Conservation (phyloP, 257 asterid species). For the Lycium ferocissimum region DNA sequence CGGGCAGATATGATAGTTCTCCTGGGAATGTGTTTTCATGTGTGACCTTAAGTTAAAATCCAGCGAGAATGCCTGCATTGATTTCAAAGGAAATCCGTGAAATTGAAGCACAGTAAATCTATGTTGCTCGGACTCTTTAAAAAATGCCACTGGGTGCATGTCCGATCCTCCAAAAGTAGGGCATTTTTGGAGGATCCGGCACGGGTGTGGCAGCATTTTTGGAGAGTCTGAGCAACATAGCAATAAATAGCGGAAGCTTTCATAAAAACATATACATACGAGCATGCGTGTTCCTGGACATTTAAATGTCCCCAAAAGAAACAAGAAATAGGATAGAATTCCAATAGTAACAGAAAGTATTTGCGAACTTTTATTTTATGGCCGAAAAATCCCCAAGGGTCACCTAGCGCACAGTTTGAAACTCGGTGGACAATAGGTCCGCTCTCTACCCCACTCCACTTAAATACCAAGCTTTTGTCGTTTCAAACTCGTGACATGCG, state of each 20-base stretch:
- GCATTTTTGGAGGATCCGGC: too few relatives aligned
- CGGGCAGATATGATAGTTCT: conserved; percentile 95
- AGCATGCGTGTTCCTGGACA: conserved; percentile 7
- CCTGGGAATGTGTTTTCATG: conserved; percentile 99
- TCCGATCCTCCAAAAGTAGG: too few relatives aligned
- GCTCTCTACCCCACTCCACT: background rate
- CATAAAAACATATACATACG: background rate
- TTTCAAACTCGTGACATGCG: background rate
- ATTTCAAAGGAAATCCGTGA: background rate
- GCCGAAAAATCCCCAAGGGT: background rate
- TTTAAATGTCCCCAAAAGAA: background rate
- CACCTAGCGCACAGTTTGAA: background rate
- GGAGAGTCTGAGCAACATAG: too few relatives aligned
- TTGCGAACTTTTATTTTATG: conserved; percentile 5
- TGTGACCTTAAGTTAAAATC: conserved; percentile 98
- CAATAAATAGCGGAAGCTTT: background rate
- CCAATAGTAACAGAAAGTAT: conserved; percentile 8
- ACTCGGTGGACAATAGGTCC: background rate
- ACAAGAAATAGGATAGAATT: conserved; percentile 16
- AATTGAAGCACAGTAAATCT: conserved; percentile 13
- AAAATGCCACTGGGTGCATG: too few relatives aligned
- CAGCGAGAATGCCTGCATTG: conserved; percentile 88
- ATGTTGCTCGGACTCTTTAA: too few relatives aligned
- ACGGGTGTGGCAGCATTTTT: too few relatives aligned
- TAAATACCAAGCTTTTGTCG: background rate